Base-by-base conservation (phyloP, 176 grass and related monocot species). In the Paspalum vaginatum region DNA sequence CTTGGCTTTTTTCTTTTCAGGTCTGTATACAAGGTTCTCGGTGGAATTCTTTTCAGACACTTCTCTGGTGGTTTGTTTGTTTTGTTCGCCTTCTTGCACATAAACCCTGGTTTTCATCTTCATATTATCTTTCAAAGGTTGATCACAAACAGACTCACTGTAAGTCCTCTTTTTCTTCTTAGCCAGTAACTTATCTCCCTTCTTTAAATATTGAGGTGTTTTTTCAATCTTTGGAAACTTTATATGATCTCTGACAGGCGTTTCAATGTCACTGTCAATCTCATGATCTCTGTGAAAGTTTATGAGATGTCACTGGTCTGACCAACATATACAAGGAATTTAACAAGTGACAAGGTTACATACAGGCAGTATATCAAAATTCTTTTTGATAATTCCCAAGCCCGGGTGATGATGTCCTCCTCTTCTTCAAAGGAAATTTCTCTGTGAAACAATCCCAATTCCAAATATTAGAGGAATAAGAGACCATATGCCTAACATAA, bases 301-400 rank as follows among this genome's bases (percentile, higher is more conserved):
- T 72, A 76, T 16, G 53, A 49, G 24, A 47, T 59, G 2, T 89
- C 46, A 86, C 12, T 46, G 45, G 48, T 82, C 56, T 37, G 74
- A 88, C 71, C 14, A 80, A 70, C 70, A 44, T 59, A 85, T 56
- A 79, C 15, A 90, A 58, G 38, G 7, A 57, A 82, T 72, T 61
- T 78, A 50, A 68, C 15, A 45, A 74, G 39, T 17, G 52, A 40
- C 56, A 60, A 48, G 74, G 56, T 55, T 68, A 81, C 86, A 72
- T 85, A 94, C 92, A 94, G 57, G 77, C 92, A 94, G 52, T 91
- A 94, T 71, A 94, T 94, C 81, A 94, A 87, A 84, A 94, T 89
- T 48, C 92, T 85, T 79, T 89, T 87, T 52, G 89, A 83, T 82
- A 91, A 87, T 64, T 89, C 74, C 92, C 92, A 94, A 64, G 92